Evolutionary conservation across 768 basidiomycete species (phyloP).

Genomic region (Cantharellus anzutake): DNA sequence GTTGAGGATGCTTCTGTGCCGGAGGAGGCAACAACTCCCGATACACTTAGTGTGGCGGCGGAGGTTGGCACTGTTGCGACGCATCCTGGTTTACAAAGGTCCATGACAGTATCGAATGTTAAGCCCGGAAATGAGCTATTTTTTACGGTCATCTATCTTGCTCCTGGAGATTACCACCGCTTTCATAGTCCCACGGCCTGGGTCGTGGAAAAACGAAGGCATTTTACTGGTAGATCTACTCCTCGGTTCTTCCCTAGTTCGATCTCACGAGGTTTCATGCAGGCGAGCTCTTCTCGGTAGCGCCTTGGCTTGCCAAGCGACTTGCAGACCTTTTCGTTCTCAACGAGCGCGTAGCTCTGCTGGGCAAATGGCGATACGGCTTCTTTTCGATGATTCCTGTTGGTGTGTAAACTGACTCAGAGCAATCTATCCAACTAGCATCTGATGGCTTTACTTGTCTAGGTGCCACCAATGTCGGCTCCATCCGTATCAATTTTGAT

Average conservation of each 20-base stretch:
- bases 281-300: conserved; percentile 92
- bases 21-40: neutral
- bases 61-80: conserved; percentile 36
- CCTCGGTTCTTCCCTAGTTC: neutral
- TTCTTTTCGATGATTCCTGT: conserved; percentile 98
- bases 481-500: conserved; percentile 92
- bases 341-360: conserved; percentile 92
- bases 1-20: conserved; percentile 10
- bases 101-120: conserved; percentile 29
- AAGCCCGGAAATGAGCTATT: conserved; percentile 69
- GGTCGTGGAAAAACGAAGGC: conserved; percentile 91
- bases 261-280: neutral
- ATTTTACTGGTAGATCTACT: conserved; percentile 62
- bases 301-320: conserved; percentile 86
- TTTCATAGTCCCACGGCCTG: conserved; percentile 93
- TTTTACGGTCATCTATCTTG: conserved; percentile 92
- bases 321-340: conserved; percentile 86
- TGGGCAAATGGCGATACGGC: conserved; percentile 87
- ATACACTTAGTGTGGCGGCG: conserved; percentile 38
- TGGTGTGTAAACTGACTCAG: conserved; percentile 21
- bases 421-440: neutral
- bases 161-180: conserved; percentile 94
- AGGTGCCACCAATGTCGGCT: conserved; percentile 84
- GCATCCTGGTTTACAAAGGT: conserved; percentile 9
- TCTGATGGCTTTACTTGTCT: neutral